Evolutionary conservation across 2,329 filamentous ascomycete genomes (phyloP).

Genomic region (Ophiognomonia clavigignenti-juglandacearum): DNA sequence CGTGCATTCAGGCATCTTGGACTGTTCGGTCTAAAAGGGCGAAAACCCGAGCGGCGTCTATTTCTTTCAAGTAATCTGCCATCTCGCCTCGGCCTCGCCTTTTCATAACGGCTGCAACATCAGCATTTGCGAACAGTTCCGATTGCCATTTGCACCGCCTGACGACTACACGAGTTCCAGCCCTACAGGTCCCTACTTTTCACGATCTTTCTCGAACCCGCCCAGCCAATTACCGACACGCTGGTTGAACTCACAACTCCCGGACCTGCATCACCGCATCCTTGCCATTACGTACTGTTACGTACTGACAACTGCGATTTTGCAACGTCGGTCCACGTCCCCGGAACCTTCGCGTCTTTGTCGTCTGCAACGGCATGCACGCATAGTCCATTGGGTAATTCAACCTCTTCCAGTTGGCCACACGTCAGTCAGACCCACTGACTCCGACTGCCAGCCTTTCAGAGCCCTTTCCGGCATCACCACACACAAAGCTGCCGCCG

Average conservation of each 20-base stretch:
- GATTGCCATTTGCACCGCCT: constrained; percentile 1
- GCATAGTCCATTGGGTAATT: constrained; percentile 6
- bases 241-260: constrained; percentile 2
- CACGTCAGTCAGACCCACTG: too few species aligned
- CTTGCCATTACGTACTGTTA: constrained; percentile 26
- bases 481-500: constrained; percentile 1
- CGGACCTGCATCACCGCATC: constrained; percentile 6
- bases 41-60: background rate
- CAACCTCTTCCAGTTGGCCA: constrained; percentile 10
- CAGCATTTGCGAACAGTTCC: constrained; percentile 4
- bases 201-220: constrained; percentile 5
- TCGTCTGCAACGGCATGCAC: background rate
- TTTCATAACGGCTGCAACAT: background rate
- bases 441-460: background rate
- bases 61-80: constrained; percentile 1
- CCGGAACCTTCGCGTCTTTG: background rate
- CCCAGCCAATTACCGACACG: constrained; percentile 4
- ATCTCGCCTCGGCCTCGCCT: constrained; percentile 8
- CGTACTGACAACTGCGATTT: constrained; percentile 23
- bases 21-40: constrained; percentile 6
- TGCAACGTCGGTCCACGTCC: background rate
- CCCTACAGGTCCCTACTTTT: background rate
- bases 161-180: too few species aligned
- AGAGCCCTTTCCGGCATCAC: background rate
- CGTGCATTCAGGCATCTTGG: background rate